Percentiles rank a stretch among this genome's conserved stretches.
Evolutionary conservation across 352 stramenopile genomes (phyloP).

Genomic region (Bremia lactucae): DNA sequence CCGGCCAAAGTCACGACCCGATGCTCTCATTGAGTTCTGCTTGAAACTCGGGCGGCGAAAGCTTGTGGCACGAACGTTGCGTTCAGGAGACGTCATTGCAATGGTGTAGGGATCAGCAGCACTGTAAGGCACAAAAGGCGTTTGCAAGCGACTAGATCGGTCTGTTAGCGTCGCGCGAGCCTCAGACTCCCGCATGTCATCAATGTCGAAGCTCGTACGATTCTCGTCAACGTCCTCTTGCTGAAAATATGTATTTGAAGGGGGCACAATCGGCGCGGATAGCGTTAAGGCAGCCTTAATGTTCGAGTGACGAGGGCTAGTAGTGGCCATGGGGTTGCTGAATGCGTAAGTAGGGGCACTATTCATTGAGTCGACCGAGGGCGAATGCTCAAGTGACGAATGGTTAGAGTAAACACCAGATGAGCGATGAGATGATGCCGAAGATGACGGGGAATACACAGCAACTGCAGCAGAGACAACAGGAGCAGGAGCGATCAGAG

Average conservation of each 20-base stretch:
- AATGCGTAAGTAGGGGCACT: constrained; percentile 16
- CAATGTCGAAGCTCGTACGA: constrained; percentile 77
- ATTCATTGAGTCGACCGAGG: constrained; percentile 15
- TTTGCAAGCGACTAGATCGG: constrained; percentile 8
- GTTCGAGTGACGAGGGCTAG: constrained; percentile 17
- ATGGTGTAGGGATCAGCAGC: constrained; percentile 27
- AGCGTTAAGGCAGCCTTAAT: constrained; percentile 24
- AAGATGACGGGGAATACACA: constrained; percentile 13
- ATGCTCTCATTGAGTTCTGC: constrained; percentile 25
- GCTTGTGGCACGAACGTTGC: constrained; percentile 57
- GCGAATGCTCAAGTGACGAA: constrained; percentile 3
- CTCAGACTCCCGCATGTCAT: constrained; percentile 65
- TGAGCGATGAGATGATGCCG: constrained; percentile 8
- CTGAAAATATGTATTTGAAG: constrained; percentile 15
- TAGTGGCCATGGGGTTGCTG: constrained; percentile 19
- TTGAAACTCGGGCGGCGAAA: constrained; percentile 29
- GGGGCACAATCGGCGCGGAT: constrained; percentile 28
- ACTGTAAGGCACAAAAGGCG: constrained; percentile 15
- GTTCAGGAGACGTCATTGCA: constrained; percentile 61
- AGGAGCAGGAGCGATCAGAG: constrained; percentile 9
- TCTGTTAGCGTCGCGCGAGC: constrained; percentile 19
- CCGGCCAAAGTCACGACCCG: constrained; percentile 12
- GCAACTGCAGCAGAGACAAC: constrained; percentile 20
- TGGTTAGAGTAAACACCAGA: constrained; percentile 11
- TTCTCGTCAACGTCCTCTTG: constrained; percentile 26